Percentiles rank a stretch among this genome's conserved stretches.
These are phyloP conservation scores for Trichosporon ovoides DNA, from an alignment of 1,284 basidiomycete genomes.

Conservation along the genomic window DNA sequence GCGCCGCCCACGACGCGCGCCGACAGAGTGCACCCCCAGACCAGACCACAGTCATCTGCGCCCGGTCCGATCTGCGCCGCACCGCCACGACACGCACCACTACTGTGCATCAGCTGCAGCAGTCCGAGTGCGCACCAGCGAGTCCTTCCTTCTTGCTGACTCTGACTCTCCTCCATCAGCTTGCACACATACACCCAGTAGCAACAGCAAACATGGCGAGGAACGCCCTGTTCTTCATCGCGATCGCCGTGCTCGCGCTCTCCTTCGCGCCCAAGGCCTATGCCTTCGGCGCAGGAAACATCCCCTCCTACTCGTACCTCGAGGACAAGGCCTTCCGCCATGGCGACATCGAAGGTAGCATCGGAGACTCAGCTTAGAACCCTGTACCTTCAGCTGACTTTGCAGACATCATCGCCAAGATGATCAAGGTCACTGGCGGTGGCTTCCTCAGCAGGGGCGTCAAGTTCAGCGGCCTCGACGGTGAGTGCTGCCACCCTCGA, in stretches of 20 bases:
- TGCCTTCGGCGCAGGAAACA: conserved; percentile 48
- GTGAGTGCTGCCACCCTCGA: conserved; percentile 3
- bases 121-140: neutral
- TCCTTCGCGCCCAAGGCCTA: conserved; percentile 40
- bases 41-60: no score
- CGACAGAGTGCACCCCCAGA: no score
- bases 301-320: conserved; percentile 47
- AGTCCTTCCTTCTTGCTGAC: neutral
- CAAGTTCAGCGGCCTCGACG: conserved; percentile 57
- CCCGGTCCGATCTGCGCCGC: neutral
- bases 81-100: neutral
- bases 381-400: neutral
- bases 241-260: conserved; percentile 39
- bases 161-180: neutral
- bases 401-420: conserved; percentile 27
- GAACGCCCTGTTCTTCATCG: conserved; percentile 31
- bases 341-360: conserved; percentile 71
- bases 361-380: neutral
- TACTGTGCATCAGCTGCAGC: neutral
- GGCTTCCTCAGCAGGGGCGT: conserved; percentile 61
- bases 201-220: conserved; percentile 29
- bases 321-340: conserved; percentile 70
- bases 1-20: no score
- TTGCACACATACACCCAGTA: neutral
- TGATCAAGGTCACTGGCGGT: conserved; percentile 61